These are phyloP conservation scores for Orbilia blumenaviensis DNA, from an alignment of 2,329 filamentous ascomycete genomes.

Conservation along the genomic window DNA sequence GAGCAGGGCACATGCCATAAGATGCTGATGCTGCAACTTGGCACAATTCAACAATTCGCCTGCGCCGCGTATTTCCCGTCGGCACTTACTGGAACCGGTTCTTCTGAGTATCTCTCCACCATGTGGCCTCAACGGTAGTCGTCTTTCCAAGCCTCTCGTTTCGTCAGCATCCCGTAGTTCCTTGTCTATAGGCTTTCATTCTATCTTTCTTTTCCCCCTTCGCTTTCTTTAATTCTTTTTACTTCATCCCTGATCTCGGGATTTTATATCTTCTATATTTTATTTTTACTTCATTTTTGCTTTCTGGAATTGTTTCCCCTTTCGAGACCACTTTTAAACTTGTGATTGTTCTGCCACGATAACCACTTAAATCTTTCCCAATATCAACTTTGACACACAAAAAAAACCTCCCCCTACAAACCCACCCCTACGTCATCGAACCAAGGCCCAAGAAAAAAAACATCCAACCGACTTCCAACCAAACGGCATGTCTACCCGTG, in stretches of 20 bases:
- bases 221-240: neutral
- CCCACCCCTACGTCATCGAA: constrained; percentile 43
- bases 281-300: neutral
- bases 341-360: neutral
- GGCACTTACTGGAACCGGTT: constrained; percentile 32
- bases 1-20: constrained; percentile 19
- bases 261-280: neutral
- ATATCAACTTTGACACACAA: neutral
- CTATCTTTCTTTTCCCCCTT: neutral
- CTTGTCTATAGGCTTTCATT: constrained; percentile 9
- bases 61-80: constrained; percentile 22
- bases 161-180: constrained; percentile 17
- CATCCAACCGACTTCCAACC: neutral
- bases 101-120: constrained; percentile 38
- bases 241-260: too few relatives aligned
- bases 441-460: too few relatives aligned
- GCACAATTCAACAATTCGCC: constrained; percentile 43
- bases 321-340: neutral
- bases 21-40: constrained; percentile 24
- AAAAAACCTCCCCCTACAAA: neutral
- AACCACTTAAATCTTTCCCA: neutral
- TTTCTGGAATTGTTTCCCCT: neutral
- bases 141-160: constrained; percentile 18
- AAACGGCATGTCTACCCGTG: constrained; percentile 40
- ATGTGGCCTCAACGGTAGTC: constrained; percentile 46